phyloP scores from a whole-genome alignment of 345 rosid genomes.

The Microcos paniculata region DNA sequence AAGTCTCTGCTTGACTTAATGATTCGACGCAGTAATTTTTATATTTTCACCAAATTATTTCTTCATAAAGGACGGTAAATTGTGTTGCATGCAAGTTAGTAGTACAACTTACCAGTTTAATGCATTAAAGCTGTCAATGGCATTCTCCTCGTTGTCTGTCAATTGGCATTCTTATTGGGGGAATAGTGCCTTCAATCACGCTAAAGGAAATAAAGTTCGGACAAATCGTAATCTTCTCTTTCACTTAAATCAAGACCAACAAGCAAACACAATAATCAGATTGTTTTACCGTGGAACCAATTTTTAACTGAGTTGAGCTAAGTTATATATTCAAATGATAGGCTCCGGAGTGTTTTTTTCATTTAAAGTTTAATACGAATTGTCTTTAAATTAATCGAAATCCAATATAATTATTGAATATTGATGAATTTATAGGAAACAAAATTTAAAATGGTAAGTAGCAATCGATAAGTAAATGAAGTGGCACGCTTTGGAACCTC shows the following conservation, averaged over 20 bases:
- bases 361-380: too few relatives aligned
- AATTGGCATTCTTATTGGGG: too few relatives aligned
- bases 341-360: too few relatives aligned
- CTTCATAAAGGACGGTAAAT: neutral
- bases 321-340: neutral
- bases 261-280: too few relatives aligned
- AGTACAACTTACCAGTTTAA: neutral
- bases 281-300: neutral
- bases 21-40: neutral
- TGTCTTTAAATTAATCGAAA: too few relatives aligned
- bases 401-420: too few relatives aligned
- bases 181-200: neutral
- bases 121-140: neutral
- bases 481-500: too few relatives aligned
- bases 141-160: too few relatives aligned
- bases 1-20: neutral
- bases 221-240: too few relatives aligned
- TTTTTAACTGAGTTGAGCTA: neutral
- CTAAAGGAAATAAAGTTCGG: too few relatives aligned
- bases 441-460: too few relatives aligned
- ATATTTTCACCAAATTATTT: neutral
- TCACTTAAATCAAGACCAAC: neutral
- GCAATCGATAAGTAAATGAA: neutral
- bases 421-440: too few relatives aligned
- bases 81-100: neutral